These are phyloP conservation scores for Cordyceps cicadae DNA, from an alignment of 2,329 filamentous ascomycete species.

Conservation along the genomic window DNA sequence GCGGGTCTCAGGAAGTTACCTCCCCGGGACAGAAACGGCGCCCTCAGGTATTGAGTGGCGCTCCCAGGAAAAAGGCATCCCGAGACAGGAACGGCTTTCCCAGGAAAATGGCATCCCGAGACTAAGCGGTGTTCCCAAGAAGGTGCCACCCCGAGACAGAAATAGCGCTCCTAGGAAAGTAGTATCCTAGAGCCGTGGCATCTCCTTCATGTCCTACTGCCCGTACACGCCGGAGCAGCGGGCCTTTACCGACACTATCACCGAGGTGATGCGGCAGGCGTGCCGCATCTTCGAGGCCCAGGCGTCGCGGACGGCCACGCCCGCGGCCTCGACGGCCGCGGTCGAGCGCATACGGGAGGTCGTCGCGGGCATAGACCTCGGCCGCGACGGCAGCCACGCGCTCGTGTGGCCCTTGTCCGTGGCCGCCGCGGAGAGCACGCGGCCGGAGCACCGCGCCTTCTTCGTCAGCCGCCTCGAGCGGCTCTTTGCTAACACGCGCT, in stretches of 20 bases:
- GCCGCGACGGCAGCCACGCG: constrained; percentile 26
- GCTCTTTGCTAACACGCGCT: constrained; percentile 25
- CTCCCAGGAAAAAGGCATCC: too few species aligned
- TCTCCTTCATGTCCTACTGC: constrained; percentile 21
- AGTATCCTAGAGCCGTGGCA: too few species aligned
- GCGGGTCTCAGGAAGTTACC: too few species aligned
- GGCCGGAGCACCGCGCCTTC: constrained; percentile 27
- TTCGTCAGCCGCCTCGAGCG: constrained; percentile 23
- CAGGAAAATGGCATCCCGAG: too few species aligned
- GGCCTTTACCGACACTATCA: constrained; percentile 17
- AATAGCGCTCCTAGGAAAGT: too few species aligned
- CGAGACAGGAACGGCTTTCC: too few species aligned
- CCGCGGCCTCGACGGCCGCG: constrained; percentile 19
- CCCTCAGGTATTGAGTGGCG: too few species aligned
- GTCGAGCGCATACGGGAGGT: constrained; percentile 25
- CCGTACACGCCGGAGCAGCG: constrained; percentile 13
- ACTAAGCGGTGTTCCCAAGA: too few species aligned
- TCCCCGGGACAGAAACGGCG: too few species aligned
- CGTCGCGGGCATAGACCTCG: constrained; percentile 20
- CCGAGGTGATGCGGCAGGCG: constrained; percentile 19
- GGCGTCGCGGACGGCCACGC: constrained; percentile 10
- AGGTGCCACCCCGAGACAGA: too few species aligned
- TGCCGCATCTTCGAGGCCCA: constrained; percentile 21
- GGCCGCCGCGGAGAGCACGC: constrained; percentile 29
- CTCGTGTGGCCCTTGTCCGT: constrained; percentile 35